These are phyloP conservation scores for Cladosporium sp. DNA, from an alignment of 2,329 filamentous ascomycete species.

Conservation along the genomic window DNA sequence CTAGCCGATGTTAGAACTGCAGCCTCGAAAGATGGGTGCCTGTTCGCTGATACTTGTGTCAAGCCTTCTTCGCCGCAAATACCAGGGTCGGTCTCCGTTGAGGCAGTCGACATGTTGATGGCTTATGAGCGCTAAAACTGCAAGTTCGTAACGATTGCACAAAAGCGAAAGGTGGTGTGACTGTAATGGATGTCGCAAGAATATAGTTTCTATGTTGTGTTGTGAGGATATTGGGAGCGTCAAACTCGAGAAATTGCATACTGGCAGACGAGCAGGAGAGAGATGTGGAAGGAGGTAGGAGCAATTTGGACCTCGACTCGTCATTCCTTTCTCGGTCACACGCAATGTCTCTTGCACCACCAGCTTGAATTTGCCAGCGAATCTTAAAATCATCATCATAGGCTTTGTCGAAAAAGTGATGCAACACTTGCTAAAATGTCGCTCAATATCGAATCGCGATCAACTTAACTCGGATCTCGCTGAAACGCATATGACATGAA, in stretches of 20 bases:
- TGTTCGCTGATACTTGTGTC: not conserved
- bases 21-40: not conserved
- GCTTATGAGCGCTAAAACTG: not conserved
- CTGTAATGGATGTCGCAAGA: not conserved
- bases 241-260: not conserved
- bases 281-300: not conserved
- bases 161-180: not conserved
- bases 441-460: not conserved
- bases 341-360: not conserved
- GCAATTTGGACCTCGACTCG: not conserved
- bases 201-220: not conserved
- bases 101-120: not conserved
- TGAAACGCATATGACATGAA: slow-evolving; percentile 3
- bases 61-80: not conserved
- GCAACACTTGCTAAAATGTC: not conserved
- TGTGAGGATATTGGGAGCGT: not conserved
- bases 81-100: not conserved
- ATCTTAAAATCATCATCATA: not conserved
- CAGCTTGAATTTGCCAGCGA: not conserved
- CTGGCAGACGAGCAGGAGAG: not conserved
- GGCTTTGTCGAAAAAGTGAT: not conserved
- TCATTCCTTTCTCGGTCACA: too few species aligned
- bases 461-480: not conserved
- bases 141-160: not conserved
- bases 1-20: not conserved